A percentile compares a stretch with the other conserved stretches of the same genome.
phyloP scores from a whole-genome alignment of 805 yeast genomes.

The Brettanomyces anomalus region DNA sequence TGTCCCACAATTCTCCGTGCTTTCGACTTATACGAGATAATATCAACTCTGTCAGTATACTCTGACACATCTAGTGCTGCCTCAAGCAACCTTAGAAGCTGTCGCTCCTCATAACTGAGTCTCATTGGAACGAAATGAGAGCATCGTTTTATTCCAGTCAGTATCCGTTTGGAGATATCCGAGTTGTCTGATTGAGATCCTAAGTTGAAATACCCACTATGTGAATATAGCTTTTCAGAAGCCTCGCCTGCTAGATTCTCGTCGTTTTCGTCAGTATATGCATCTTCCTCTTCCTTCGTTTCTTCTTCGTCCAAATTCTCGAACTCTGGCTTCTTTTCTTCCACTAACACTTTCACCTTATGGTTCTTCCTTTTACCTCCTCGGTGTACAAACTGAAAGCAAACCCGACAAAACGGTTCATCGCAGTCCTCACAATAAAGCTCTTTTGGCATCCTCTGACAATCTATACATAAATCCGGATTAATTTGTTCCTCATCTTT shows the following conservation, averaged over 20 bases:
- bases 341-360: slow-evolving; percentile 20
- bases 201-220: not conserved
- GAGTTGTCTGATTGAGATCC: not conserved
- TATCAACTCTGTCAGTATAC: slow-evolving; percentile 72
- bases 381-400: slow-evolving; percentile 59
- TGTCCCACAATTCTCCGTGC: slow-evolving; percentile 65
- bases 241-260: slow-evolving; percentile 8
- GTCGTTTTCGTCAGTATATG: slow-evolving; percentile 10
- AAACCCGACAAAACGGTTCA: slow-evolving; percentile 61
- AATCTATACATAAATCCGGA: slow-evolving; percentile 51
- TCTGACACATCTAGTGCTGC: slow-evolving; percentile 75
- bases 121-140: slow-evolving; percentile 60
- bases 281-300: slow-evolving; percentile 8
- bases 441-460: slow-evolving; percentile 65
- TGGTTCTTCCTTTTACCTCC: slow-evolving; percentile 55
- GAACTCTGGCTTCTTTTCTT: slow-evolving; percentile 8
- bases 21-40: slow-evolving; percentile 56
- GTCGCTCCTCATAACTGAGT: slow-evolving; percentile 59
- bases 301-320: slow-evolving; percentile 11
- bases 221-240: slow-evolving; percentile 4
- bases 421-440: slow-evolving; percentile 53
- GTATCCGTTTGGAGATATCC: slow-evolving; percentile 1
- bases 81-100: slow-evolving; percentile 53
- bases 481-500: slow-evolving; percentile 13
- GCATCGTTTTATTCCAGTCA: slow-evolving; percentile 33